Evolutionary conservation across 257 asterid genomes (phyloP), one percentile per base, ranked within the genome.

Genomic region (Pogostemon cablin): DNA sequence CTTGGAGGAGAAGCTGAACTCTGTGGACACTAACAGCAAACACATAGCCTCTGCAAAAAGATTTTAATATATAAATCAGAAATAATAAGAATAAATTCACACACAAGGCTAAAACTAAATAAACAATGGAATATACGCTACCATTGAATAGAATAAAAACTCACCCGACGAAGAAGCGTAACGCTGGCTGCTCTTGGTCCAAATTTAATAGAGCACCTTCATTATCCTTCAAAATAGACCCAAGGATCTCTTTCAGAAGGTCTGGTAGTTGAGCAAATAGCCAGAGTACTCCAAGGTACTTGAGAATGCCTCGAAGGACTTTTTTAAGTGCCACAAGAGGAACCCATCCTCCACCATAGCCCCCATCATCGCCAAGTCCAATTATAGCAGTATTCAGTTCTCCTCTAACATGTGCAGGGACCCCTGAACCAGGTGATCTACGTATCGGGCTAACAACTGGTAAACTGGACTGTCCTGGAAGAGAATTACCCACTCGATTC

Each of bases 271-370:
- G 99, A 10, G 99, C 99, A 73, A 95, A 95, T 38, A 95, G 88
- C 99, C 99, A 95, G 64, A 95, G 87, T 52, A 95, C 99, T 66
- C 99, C 99, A 65, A 95, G 99, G 78, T 95, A 91, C 83, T 95
- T 95, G 11, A 95, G 97, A 82, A 90, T 90, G 67, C 97, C 98
- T 69, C 99, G 82, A 67, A 95, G 97, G 55, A 91, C 99, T 84
- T 95, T 95, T 80, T 92, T 95, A 49, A 91, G 96, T 52, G 99
- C 98, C 72, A 88, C 97, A 47, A 91, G 92, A 72, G 98, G 99
- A 69, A 95, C 97, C 99, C 99, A 95, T 71, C 99, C 98, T 67
- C 99, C 99, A 68, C 99, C 99, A 79, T 95, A 95, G 75, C 99
- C 99, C 46, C 99, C 99, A 83, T 95, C 99, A 76, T 95, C 98